Percentiles rank a stretch among this genome's conserved stretches.
Conservation (phyloP, 2,329 filamentous ascomycete genomes). For the Bipolaris gigantea region DNA sequence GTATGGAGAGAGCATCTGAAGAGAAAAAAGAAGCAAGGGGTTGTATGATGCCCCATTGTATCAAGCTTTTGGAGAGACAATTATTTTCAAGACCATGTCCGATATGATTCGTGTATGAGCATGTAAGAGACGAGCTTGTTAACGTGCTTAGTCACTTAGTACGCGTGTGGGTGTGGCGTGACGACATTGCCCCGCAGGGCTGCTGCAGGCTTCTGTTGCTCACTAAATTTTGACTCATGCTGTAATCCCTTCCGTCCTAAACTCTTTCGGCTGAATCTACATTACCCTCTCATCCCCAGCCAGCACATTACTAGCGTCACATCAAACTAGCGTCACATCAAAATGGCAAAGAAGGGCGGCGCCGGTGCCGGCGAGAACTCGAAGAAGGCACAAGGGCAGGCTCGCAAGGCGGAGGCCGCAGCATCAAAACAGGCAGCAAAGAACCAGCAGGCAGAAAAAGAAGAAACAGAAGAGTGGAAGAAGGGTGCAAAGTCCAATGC, state of each 20-base stretch:
- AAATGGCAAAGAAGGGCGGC: conserved; percentile 54
- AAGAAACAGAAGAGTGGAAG: conserved; percentile 76
- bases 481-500: conserved; percentile 82
- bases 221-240: conserved; percentile 21
- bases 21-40: conserved; percentile 32
- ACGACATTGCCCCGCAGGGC: conserved; percentile 16
- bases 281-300: not conserved
- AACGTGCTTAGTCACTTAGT: conserved; percentile 17
- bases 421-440: conserved; percentile 75
- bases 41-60: conserved; percentile 20
- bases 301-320: not conserved
- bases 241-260: not conserved
- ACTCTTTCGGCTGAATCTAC: not conserved
- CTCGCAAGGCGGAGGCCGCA: conserved; percentile 87
- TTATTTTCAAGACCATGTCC: not conserved
- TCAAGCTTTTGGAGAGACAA: too few relatives aligned
- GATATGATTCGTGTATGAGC: too few relatives aligned
- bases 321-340: conserved; percentile 29
- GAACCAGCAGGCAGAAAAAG: conserved; percentile 65
- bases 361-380: conserved; percentile 69
- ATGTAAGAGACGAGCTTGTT: not conserved
- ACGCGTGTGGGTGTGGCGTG: conserved; percentile 6
- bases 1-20: conserved; percentile 24
- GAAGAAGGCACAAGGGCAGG: conserved; percentile 89
- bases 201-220: conserved; percentile 8